A percentile compares a stretch with the other conserved stretches of the same genome.
These are phyloP conservation scores for Lichtheimia corymbifera DNA, from an alignment of 371 early-diverging fungal species.

Conservation along the genomic window DNA sequence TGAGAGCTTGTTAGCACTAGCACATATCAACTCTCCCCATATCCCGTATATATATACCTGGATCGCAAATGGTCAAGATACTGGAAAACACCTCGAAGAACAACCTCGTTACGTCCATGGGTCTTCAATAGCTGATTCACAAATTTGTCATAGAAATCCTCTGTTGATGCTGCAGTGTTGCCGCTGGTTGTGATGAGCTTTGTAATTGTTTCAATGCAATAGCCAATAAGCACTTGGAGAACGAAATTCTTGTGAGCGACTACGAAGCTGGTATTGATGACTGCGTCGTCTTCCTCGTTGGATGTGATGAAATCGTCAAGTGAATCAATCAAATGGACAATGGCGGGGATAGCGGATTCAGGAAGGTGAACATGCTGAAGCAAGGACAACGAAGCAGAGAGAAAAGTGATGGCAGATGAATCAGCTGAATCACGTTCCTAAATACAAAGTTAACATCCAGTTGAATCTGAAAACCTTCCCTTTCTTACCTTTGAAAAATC, in stretches of 20 bases:
- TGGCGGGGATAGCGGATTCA: constrained; percentile 31
- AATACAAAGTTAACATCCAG: neutral
- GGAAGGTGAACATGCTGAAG: constrained; percentile 33
- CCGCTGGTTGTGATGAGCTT: constrained; percentile 17
- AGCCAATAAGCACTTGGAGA: constrained; percentile 55
- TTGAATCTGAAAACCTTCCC: neutral
- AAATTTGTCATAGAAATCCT: constrained; percentile 24
- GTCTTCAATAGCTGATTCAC: constrained; percentile 42
- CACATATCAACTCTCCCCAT: too few species aligned
- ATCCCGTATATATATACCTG: constrained; percentile 34
- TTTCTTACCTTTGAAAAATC: constrained; percentile 37
- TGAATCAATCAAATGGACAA: constrained; percentile 40
- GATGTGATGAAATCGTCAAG: constrained; percentile 36
- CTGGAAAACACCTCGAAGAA: constrained; percentile 55
- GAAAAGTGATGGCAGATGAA: constrained; percentile 34
- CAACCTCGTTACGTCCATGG: constrained; percentile 56
- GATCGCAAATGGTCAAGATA: constrained; percentile 56
- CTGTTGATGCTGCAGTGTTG: neutral
- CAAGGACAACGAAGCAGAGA: constrained; percentile 54
- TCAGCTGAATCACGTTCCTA: constrained; percentile 9
- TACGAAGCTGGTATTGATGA: constrained; percentile 45
- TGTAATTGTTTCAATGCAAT: constrained; percentile 51
- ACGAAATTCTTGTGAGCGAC: constrained; percentile 58
- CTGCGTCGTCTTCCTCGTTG: constrained; percentile 24
- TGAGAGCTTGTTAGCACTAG: neutral